phyloP scores from a whole-genome alignment of 2,329 filamentous ascomycete genomes.

The Penicillium aurantiogriseum region DNA sequence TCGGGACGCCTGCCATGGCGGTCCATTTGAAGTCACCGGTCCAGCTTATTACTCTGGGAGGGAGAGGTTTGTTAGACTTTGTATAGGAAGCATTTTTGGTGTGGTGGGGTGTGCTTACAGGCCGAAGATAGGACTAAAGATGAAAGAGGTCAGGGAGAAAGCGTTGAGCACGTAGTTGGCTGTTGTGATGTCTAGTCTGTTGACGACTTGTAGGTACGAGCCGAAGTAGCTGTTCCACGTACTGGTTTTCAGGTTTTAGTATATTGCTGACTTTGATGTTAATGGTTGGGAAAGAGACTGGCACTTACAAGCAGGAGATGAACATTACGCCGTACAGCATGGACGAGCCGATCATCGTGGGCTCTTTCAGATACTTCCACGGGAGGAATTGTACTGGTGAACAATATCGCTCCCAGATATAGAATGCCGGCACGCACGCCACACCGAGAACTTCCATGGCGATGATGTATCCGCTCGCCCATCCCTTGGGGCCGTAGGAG shows the following conservation, averaged over 20 bases:
- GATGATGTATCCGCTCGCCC: no score
- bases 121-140: conserved; percentile 10
- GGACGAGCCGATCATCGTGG: conserved; percentile 8
- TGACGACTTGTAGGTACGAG: conserved; percentile 11
- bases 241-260: background rate
- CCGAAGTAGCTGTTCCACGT: conserved; percentile 10
- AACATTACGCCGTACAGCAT: conserved; percentile 12
- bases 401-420: no score
- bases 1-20: conserved; percentile 5
- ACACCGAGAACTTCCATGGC: no score
- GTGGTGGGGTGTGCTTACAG: background rate
- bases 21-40: conserved; percentile 14
- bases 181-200: conserved; percentile 7
- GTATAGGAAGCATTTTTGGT: background rate
- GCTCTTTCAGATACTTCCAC: no score
- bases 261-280: background rate
- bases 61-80: background rate
- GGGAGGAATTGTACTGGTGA: no score
- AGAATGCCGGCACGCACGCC: no score
- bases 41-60: conserved; percentile 1
- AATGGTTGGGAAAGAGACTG: background rate
- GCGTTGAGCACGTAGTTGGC: conserved; percentile 9
- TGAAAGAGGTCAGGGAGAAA: conserved; percentile 8
- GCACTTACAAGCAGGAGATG: conserved; percentile 3
- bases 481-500: no score